These are phyloP conservation scores for Neurospora sp. DNA, from an alignment of 495 filamentous ascomycete species.

Conservation along the genomic window DNA sequence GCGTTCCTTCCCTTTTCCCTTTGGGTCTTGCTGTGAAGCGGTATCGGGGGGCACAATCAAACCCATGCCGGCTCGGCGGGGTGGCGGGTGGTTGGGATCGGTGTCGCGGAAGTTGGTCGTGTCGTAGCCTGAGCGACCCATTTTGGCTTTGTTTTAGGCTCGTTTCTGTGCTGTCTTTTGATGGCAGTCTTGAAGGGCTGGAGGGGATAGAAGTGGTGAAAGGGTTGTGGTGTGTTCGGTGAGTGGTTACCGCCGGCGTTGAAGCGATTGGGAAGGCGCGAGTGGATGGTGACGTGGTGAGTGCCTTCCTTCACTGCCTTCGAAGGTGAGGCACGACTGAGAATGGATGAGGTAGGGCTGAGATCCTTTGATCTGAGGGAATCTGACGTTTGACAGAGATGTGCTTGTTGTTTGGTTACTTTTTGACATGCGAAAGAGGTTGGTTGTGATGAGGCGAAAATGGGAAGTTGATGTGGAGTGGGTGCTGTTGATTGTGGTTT, in stretches of 20 bases:
- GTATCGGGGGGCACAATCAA: too few species aligned
- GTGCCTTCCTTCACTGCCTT: neutral
- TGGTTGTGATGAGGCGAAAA: neutral
- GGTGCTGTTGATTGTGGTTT: neutral
- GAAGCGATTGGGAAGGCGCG: neutral
- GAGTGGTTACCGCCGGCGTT: neutral
- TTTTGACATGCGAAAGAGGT: neutral
- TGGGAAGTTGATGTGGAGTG: neutral
- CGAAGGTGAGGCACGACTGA: neutral
- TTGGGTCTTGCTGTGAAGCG: conserved; percentile 1
- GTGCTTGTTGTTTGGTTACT: neutral
- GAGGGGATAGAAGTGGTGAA: neutral
- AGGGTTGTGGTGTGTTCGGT: neutral
- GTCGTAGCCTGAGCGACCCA: conserved; percentile 13
- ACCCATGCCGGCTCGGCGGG: neutral
- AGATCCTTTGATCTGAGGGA: neutral
- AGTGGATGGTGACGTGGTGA: neutral
- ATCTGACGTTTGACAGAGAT: neutral
- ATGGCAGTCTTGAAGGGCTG: neutral
- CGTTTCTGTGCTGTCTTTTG: neutral
- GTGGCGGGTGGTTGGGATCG: neutral
- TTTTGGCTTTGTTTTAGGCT: neutral
- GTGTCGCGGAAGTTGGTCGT: conserved; percentile 1
- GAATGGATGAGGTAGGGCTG: neutral
- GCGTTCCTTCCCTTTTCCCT: conserved; percentile 1